phyloP scores from a whole-genome alignment of 371 early-diverging fungal species.

The Syncephalastrum monosporum region DNA sequence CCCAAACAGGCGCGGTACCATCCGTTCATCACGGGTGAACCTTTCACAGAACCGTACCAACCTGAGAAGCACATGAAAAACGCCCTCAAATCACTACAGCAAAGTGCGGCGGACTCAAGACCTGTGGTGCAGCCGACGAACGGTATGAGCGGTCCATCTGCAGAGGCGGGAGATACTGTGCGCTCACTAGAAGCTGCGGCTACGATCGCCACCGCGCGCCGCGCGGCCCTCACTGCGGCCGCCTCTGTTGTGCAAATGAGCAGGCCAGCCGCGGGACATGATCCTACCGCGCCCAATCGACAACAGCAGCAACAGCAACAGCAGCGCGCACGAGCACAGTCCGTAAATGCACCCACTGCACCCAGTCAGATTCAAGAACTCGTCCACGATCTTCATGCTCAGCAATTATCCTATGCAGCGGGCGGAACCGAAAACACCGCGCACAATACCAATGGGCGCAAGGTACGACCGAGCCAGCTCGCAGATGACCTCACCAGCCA shows the following conservation, averaged over 20 bases:
- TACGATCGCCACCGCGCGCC: too few species aligned
- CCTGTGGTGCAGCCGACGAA: background rate
- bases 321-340: slow-evolving; percentile 17
- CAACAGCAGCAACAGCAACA: background rate
- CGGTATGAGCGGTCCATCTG: background rate
- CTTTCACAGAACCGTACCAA: slow-evolving; percentile 59
- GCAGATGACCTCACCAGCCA: background rate
- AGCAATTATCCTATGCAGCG: background rate
- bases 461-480: slow-evolving; percentile 1
- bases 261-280: too few species aligned
- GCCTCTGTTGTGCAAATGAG: too few species aligned
- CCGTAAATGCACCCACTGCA: slow-evolving; percentile 9
- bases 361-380: slow-evolving; percentile 18
- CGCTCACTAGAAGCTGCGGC: slow-evolving; percentile 13
- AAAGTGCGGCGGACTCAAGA: background rate
- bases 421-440: slow-evolving; percentile 4
- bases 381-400: slow-evolving; percentile 17
- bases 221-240: too few species aligned
- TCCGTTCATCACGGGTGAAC: slow-evolving; percentile 92
- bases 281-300: slow-evolving; percentile 1
- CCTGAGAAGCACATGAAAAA: slow-evolving; percentile 34
- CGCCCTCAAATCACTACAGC: slow-evolving; percentile 8
- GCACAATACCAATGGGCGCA: slow-evolving; percentile 3
- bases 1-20: slow-evolving; percentile 92
- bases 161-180: background rate